Evolutionary conservation across 495 filamentous ascomycete species (phyloP).

Genomic region (Aspergillus indologenus): DNA sequence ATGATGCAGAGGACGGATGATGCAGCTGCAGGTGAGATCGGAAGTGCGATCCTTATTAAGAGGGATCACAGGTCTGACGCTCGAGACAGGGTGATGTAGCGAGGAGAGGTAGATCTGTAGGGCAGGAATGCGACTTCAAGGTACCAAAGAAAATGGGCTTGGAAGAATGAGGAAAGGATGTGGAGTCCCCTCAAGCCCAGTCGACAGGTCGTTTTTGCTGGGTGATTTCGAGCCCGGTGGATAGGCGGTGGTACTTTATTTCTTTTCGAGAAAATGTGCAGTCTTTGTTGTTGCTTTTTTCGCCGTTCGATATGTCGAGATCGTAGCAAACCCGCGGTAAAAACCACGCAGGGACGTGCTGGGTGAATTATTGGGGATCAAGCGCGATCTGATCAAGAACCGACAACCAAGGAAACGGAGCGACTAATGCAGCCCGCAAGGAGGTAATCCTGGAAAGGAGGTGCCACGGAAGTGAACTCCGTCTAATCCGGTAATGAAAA

Average conservation of each 20-base stretch:
- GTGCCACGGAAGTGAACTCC: constrained; percentile 38
- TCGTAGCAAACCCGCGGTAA: constrained; percentile 15
- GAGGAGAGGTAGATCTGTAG: constrained; percentile 39
- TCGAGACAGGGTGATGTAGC: constrained; percentile 29
- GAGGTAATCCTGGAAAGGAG: constrained; percentile 42
- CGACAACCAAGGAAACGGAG: constrained; percentile 27
- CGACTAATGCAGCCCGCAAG: constrained; percentile 33
- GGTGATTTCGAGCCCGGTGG: constrained; percentile 2
- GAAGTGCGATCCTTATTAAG: constrained; percentile 40
- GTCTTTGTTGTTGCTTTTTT: constrained; percentile 5
- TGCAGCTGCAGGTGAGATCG: constrained; percentile 44
- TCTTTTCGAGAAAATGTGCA: background rate
- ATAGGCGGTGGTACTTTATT: constrained; percentile 26
- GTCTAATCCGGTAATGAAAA: constrained; percentile 34
- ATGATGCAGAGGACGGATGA: constrained; percentile 24
- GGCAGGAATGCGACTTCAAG: constrained; percentile 46
- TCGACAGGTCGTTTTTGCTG: constrained; percentile 31
- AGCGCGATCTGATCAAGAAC: constrained; percentile 33
- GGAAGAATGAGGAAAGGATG: constrained; percentile 18
- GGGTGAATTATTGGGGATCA: constrained; percentile 15
- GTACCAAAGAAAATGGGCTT: constrained; percentile 25
- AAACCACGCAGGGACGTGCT: constrained; percentile 10
- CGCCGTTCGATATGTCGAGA: constrained; percentile 5
- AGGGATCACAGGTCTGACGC: constrained; percentile 24
- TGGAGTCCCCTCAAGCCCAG: constrained; percentile 16